These are phyloP conservation scores for Dioscorea zingiberensis DNA, from an alignment of 106 monocot species.

Conservation along the genomic window DNA sequence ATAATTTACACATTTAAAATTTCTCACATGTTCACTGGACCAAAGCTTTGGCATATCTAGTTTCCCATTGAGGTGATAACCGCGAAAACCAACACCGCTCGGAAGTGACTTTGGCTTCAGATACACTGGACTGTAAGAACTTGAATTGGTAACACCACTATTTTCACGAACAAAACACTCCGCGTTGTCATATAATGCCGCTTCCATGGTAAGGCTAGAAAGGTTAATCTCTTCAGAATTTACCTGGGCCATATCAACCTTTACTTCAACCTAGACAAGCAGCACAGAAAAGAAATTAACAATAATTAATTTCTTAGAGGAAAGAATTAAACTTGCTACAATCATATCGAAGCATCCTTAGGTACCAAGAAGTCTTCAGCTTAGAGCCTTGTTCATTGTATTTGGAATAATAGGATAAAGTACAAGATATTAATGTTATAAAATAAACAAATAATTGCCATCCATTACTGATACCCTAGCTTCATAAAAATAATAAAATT, in stretches of 20 bases:
- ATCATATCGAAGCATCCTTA: background rate
- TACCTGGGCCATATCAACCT: slow-evolving; percentile 46
- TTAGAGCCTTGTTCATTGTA: background rate
- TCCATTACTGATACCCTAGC: too few relatives aligned
- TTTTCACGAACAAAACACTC: slow-evolving; percentile 12
- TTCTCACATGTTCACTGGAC: slow-evolving; percentile 90
- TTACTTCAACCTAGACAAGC: slow-evolving; percentile 71
- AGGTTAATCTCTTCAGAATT: slow-evolving; percentile 20
- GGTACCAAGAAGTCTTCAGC: background rate
- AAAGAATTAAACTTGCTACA: background rate
- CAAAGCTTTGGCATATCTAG: slow-evolving; percentile 84
- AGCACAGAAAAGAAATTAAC: background rate
- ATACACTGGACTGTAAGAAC: slow-evolving; percentile 25
- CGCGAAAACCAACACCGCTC: slow-evolving; percentile 57
- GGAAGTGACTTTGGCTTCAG: slow-evolving; percentile 37
- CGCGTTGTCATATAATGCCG: slow-evolving; percentile 63
- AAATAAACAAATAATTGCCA: background rate
- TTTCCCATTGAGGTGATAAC: slow-evolving; percentile 58
- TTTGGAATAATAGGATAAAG: background rate
- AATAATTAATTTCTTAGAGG: background rate
- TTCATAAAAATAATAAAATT: too few relatives aligned
- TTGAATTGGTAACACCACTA: slow-evolving; percentile 17
- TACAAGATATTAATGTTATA: background rate
- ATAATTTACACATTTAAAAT: background rate
- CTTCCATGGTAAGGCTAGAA: slow-evolving; percentile 62